A percentile compares a stretch with the other conserved stretches of the same genome.
phyloP scores from a whole-genome alignment of 441 rosid species.

The Macaranga tanarius region DNA sequence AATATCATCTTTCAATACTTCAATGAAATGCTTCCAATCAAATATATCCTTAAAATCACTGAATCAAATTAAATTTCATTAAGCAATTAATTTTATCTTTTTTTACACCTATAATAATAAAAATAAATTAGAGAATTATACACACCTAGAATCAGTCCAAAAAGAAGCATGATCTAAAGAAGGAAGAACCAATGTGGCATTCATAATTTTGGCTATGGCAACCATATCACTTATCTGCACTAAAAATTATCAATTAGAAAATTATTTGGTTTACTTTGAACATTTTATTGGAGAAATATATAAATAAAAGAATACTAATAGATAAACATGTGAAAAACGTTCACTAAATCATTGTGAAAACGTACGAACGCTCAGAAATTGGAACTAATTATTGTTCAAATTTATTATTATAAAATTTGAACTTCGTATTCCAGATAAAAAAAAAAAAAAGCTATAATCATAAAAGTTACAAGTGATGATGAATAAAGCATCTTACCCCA shows the following conservation, averaged over 20 bases:
- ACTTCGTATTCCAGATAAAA: too few relatives aligned
- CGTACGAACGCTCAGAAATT: too few relatives aligned
- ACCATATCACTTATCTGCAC: slow-evolving; percentile 69
- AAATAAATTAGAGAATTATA: background rate
- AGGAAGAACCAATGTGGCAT: slow-evolving; percentile 64
- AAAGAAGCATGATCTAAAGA: slow-evolving; percentile 64
- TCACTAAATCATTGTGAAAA: too few relatives aligned
- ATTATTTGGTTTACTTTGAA: too few relatives aligned
- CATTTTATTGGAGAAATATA: too few relatives aligned
- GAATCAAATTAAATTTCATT: slow-evolving; percentile 11
- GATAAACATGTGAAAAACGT: too few relatives aligned
- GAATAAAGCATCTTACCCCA: slow-evolving; percentile 31
- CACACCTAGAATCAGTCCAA: slow-evolving; percentile 75
- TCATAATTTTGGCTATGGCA: slow-evolving; percentile 67
- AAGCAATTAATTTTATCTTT: background rate
- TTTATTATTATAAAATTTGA: too few relatives aligned
- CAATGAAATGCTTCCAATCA: slow-evolving; percentile 56
- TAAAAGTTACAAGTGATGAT: background rate
- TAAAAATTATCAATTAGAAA: too few relatives aligned
- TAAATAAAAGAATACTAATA: too few relatives aligned
- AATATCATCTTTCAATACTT: slow-evolving; percentile 49
- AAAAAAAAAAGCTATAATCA: too few relatives aligned
- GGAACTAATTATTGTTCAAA: too few relatives aligned
- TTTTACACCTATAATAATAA: too few relatives aligned
- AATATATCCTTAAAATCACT: slow-evolving; percentile 68